phyloP scores from a whole-genome alignment of 768 basidiomycete genomes.

The Kwoniella sp. region DNA sequence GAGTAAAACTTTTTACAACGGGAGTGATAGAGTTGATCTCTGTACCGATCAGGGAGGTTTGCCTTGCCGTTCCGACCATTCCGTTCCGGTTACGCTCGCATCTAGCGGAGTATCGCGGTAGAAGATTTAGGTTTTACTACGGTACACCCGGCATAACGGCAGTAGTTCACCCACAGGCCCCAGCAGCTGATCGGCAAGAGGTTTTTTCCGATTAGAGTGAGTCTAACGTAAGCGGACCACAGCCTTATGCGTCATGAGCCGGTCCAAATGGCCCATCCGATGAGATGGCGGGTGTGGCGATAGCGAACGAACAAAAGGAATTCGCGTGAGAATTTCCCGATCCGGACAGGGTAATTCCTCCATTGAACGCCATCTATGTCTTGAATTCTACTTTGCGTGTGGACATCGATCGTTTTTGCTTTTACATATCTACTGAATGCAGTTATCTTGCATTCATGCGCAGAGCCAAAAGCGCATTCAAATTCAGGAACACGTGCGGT shows the following conservation, averaged over 20 bases:
- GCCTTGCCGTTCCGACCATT: background rate
- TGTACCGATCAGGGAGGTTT: background rate
- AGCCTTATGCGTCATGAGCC: slow-evolving; percentile 19
- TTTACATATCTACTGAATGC: slow-evolving; percentile 16
- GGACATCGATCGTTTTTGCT: background rate
- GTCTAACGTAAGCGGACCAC: slow-evolving; percentile 14
- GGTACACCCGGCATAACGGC: too few relatives aligned
- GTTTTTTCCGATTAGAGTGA: background rate
- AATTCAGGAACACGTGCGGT: background rate
- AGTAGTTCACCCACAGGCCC: too few relatives aligned
- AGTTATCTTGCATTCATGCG: background rate
- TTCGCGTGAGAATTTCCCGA: slow-evolving; percentile 17
- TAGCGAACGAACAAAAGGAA: background rate
- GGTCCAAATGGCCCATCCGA: slow-evolving; percentile 3
- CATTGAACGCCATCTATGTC: slow-evolving; percentile 14
- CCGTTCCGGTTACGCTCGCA: background rate
- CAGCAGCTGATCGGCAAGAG: background rate
- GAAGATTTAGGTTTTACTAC: too few relatives aligned
- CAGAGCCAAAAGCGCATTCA: background rate
- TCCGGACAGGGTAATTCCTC: slow-evolving; percentile 18
- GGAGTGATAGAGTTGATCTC: background rate
- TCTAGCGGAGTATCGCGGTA: too few relatives aligned
- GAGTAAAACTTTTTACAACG: slow-evolving; percentile 2
- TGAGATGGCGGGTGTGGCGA: slow-evolving; percentile 16
- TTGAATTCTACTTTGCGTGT: slow-evolving; percentile 1